phyloP scores from a whole-genome alignment of 805 yeast genomes.

The Metschnikowia peoriensis region DNA sequence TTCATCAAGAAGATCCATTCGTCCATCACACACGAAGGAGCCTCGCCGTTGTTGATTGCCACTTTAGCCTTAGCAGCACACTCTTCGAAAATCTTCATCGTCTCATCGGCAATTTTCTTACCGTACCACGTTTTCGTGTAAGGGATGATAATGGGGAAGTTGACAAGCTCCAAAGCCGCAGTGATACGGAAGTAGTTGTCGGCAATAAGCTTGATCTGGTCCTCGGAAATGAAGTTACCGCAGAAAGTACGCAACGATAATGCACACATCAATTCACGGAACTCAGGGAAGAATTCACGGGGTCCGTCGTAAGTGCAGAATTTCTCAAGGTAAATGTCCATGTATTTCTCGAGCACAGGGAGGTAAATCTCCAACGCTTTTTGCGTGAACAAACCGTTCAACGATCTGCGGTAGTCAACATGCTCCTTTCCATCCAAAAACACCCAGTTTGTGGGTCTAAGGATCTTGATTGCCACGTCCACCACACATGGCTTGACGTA shows the following conservation, averaged over 20 bases:
- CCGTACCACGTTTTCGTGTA: slow-evolving; percentile 99
- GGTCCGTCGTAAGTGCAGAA: slow-evolving; percentile 68
- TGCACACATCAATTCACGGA: slow-evolving; percentile 96
- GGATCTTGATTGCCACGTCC: slow-evolving; percentile 90
- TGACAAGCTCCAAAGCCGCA: slow-evolving; percentile 94
- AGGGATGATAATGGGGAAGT: slow-evolving; percentile 95
- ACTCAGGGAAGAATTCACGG: slow-evolving; percentile 80
- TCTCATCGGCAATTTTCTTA: slow-evolving; percentile 85
- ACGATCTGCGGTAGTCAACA: slow-evolving; percentile 84
- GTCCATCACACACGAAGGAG: slow-evolving; percentile 88
- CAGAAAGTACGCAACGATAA: slow-evolving; percentile 90
- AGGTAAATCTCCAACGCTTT: slow-evolving; percentile 80
- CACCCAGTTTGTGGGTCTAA: slow-evolving; percentile 97
- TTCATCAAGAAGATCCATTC: slow-evolving; percentile 90
- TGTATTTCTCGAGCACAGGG: slow-evolving; percentile 79
- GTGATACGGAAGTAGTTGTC: slow-evolving; percentile 92
- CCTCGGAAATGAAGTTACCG: slow-evolving; percentile 91
- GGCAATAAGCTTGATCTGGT: slow-evolving; percentile 81
- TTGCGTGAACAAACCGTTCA: slow-evolving; percentile 86
- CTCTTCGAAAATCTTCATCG: slow-evolving; percentile 84
- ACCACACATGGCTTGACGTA: slow-evolving; percentile 97
- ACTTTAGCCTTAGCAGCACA: slow-evolving; percentile 89
- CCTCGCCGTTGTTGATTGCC: slow-evolving; percentile 70
- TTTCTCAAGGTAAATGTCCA: slow-evolving; percentile 74
- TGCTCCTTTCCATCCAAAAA: slow-evolving; percentile 96